Conservation (phyloP, 805 yeast genomes). For the Sugiyamaella boreocaroliniensis region DNA sequence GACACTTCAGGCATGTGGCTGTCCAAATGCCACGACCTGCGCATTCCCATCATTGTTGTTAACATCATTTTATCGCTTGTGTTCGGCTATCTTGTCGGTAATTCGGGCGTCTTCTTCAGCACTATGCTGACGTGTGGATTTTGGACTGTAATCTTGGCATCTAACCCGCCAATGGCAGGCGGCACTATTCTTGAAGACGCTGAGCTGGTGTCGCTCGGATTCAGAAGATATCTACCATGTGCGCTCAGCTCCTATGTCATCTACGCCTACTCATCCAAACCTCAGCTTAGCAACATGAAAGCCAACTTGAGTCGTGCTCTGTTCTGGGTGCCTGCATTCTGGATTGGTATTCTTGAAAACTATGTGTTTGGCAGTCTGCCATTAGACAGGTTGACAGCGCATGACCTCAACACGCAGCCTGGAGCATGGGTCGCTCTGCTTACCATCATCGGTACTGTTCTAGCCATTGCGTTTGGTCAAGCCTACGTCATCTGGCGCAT, state of each 20-base stretch:
- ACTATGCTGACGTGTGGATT: slow-evolving; percentile 57
- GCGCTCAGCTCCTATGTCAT: slow-evolving; percentile 63
- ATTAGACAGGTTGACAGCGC: slow-evolving; percentile 69
- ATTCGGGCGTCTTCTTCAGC: slow-evolving; percentile 56
- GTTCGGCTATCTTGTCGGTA: slow-evolving; percentile 41
- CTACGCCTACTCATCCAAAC: slow-evolving; percentile 38
- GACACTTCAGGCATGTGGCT: slow-evolving; percentile 32
- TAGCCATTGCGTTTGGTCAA: slow-evolving; percentile 57
- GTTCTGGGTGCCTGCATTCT: slow-evolving; percentile 73
- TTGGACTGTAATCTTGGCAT: slow-evolving; percentile 76
- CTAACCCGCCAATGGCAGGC: slow-evolving; percentile 56
- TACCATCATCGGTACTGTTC: slow-evolving; percentile 42
- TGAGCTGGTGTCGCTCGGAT: slow-evolving; percentile 58
- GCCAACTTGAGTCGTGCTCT: slow-evolving; percentile 35
- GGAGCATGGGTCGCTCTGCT: slow-evolving; percentile 67
- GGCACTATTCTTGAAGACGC: slow-evolving; percentile 51
- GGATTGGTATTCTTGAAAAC: slow-evolving; percentile 81
- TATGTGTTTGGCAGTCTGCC: slow-evolving; percentile 85
- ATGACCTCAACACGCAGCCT: slow-evolving; percentile 66
- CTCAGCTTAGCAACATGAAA: slow-evolving; percentile 19
- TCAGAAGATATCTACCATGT: slow-evolving; percentile 69
- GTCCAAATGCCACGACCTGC: slow-evolving; percentile 62
- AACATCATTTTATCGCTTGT: slow-evolving; percentile 56
- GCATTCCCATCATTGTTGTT: slow-evolving; percentile 47
- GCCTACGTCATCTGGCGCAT: slow-evolving; percentile 75